Percentiles rank a stretch among this genome's conserved stretches.
phyloP scores from a whole-genome alignment of 2,329 filamentous ascomycete genomes.

The Pseudogymnoascus sp. region DNA sequence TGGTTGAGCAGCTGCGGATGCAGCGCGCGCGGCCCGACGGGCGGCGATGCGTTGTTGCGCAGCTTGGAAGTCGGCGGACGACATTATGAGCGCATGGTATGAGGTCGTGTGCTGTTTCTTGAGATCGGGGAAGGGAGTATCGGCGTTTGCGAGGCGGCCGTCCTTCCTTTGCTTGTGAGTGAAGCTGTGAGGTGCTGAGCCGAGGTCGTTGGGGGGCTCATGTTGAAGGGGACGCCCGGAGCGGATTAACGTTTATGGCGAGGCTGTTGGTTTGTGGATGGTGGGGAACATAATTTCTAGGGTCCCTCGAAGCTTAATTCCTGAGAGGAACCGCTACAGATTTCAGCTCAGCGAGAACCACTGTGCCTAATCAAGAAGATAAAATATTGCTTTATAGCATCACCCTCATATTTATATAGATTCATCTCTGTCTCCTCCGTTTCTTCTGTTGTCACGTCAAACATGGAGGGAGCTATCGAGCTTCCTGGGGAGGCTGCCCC shows the following conservation, averaged over 20 bases:
- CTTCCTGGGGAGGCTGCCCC: slow-evolving; percentile 74
- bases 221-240: not conserved
- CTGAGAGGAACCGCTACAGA: not conserved
- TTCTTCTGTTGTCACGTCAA: slow-evolving; percentile 11
- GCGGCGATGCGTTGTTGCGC: slow-evolving; percentile 81
- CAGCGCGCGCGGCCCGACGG: slow-evolving; percentile 69
- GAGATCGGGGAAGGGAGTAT: not conserved
- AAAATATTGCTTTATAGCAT: not conserved
- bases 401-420: not conserved
- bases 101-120: not conserved
- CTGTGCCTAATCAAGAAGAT: not conserved
- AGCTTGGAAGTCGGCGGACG: slow-evolving; percentile 58
- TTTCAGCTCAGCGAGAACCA: not conserved
- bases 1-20: slow-evolving; percentile 44
- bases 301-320: slow-evolving; percentile 4
- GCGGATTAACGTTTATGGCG: slow-evolving; percentile 4
- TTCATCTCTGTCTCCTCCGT: not conserved
- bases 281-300: slow-evolving; percentile 7
- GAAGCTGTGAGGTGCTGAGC: not conserved
- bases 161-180: not conserved
- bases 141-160: not conserved
- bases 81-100: slow-evolving; percentile 22
- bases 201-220: slow-evolving; percentile 1
- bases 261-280: slow-evolving; percentile 4
- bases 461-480: slow-evolving; percentile 67